Percentiles rank a stretch among this genome's conserved stretches.
phyloP scores from a whole-genome alignment of 495 filamentous ascomycete species.

The Daldinia vernicosa region DNA sequence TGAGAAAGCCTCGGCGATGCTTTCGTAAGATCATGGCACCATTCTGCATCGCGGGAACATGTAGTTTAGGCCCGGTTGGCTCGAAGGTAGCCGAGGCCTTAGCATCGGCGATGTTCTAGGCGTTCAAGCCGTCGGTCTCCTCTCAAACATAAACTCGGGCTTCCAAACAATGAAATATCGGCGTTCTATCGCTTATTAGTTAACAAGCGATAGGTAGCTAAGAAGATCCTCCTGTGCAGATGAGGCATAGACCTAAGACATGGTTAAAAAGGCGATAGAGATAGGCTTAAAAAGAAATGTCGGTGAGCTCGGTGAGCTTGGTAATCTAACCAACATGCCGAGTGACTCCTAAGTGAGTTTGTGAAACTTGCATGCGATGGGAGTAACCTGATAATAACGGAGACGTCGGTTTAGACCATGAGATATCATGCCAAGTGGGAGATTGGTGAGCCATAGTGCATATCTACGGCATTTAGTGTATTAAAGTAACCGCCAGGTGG shows the following conservation, averaged over 20 bases:
- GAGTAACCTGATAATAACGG: not conserved
- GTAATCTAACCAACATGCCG: not conserved
- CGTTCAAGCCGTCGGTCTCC: not conserved
- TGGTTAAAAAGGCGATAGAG: not conserved
- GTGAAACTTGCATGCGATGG: not conserved
- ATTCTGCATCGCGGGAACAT: no score
- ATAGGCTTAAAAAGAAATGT: not conserved
- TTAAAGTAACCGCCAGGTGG: not conserved
- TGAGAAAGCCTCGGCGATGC: not conserved
- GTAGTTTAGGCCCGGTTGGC: not conserved
- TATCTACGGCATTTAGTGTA: not conserved
- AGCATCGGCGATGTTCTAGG: constrained; percentile 8
- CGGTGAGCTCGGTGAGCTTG: constrained; percentile 28
- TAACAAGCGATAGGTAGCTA: not conserved
- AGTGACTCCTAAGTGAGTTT: not conserved
- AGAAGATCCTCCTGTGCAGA: not conserved
- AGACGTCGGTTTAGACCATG: not conserved
- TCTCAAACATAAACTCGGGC: not conserved
- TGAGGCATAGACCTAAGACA: constrained; percentile 19
- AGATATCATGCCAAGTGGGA: not conserved
- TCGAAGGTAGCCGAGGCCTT: not conserved
- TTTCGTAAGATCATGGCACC: no score
- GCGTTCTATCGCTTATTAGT: not conserved
- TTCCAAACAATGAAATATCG: not conserved
- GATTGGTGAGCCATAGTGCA: not conserved